Evolutionary conservation across 495 filamentous ascomycete species (phyloP).

Genomic region (Aspergillus hancockii): DNA sequence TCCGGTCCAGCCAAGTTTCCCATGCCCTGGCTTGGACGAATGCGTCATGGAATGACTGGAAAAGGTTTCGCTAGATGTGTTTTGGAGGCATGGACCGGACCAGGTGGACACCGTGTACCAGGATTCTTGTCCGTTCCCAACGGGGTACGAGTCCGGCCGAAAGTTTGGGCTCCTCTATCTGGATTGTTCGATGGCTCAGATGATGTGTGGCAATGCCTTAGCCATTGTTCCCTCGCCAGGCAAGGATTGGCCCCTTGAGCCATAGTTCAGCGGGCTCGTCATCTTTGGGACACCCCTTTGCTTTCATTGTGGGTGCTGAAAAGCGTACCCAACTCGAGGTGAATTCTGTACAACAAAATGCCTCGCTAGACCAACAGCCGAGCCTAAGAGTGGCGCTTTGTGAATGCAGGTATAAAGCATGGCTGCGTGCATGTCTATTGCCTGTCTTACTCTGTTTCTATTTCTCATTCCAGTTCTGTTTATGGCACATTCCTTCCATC

Average conservation of each 20-base stretch:
- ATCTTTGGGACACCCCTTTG: neutral
- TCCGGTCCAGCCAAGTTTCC: neutral
- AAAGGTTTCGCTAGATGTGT: neutral
- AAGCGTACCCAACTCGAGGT: neutral
- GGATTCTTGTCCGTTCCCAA: neutral
- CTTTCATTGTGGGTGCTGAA: neutral
- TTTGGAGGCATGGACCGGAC: neutral
- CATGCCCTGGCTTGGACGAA: neutral
- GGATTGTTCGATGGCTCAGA: neutral
- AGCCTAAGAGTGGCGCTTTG: neutral
- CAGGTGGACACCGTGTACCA: neutral
- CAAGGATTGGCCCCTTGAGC: neutral
- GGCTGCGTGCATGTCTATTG: neutral
- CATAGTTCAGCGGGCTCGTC: neutral
- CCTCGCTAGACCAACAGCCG: neutral
- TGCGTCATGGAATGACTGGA: constrained; percentile 1
- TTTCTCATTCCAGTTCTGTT: neutral
- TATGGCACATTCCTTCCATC: neutral
- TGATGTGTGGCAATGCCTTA: neutral
- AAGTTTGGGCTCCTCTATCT: neutral
- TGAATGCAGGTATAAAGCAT: neutral
- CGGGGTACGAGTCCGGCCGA: neutral
- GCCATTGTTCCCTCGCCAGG: neutral
- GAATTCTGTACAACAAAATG: neutral
- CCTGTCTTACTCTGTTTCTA: neutral